Evolutionary conservation across 495 filamentous ascomycete genomes (phyloP).

Genomic region (Venustampulla echinocandica): DNA sequence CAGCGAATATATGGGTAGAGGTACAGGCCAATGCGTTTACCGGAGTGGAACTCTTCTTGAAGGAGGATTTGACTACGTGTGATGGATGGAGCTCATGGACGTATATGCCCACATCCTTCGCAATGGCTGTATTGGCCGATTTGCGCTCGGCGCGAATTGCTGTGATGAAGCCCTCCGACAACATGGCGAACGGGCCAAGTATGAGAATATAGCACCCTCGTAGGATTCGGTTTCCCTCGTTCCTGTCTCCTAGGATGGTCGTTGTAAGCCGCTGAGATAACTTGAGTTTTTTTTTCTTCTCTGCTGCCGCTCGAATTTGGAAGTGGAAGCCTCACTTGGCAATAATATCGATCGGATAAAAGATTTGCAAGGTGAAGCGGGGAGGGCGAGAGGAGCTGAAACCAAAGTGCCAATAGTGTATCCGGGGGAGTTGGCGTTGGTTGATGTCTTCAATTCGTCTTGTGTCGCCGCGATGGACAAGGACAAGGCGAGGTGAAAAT

Average conservation of each 20-base stretch:
- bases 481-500: no score
- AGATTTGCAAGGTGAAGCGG: no score
- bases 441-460: no score
- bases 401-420: no score
- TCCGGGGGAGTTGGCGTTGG: no score
- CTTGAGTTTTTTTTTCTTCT: not conserved
- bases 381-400: no score
- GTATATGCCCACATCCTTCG: conserved; percentile 77
- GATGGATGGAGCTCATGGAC: conserved; percentile 73
- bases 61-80: conserved; percentile 58
- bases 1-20: conserved; percentile 78
- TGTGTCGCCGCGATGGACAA: no score
- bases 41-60: conserved; percentile 86
- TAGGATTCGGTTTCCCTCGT: not conserved
- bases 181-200: conserved; percentile 26
- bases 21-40: conserved; percentile 73
- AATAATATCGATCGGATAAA: not conserved
- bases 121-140: conserved; percentile 52
- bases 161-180: conserved; percentile 74
- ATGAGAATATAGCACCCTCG: not conserved
- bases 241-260: not conserved
- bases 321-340: not conserved
- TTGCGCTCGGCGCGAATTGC: conserved; percentile 58
- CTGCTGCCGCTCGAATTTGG: not conserved
- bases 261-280: not conserved